Evolutionary conservation across 2,329 filamentous ascomycete genomes (phyloP).

Genomic region (Colletotrichum magnum): DNA sequence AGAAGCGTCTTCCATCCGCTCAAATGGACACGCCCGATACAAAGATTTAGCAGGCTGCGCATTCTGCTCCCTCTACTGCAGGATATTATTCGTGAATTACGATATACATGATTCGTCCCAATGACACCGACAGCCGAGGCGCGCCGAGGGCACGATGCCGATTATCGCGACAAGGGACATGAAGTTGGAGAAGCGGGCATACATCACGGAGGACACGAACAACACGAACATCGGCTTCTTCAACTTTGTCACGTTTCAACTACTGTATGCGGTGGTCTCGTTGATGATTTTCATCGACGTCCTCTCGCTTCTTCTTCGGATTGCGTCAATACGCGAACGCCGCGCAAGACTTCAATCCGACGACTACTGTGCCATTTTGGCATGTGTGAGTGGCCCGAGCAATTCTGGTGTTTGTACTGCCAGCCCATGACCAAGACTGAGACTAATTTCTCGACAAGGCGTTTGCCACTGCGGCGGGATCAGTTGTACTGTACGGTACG

Average conservation of each 20-base stretch:
- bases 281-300: conserved; percentile 17
- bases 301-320: conserved; percentile 6
- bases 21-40: too few species aligned
- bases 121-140: too few species aligned
- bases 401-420: background rate
- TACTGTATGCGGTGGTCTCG: conserved; percentile 16
- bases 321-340: conserved; percentile 19
- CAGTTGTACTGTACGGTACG: conserved; percentile 8
- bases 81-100: too few species aligned
- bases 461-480: conserved; percentile 5
- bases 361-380: conserved; percentile 23
- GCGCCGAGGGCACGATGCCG: too few species aligned
- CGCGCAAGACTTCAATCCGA: conserved; percentile 14
- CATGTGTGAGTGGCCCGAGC: conserved; percentile 1
- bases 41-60: too few species aligned
- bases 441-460: background rate
- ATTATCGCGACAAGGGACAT: too few species aligned
- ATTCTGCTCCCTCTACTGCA: too few species aligned
- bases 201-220: conserved; percentile 22
- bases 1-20: too few species aligned
- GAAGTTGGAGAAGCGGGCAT: conserved; percentile 7
- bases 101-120: too few species aligned
- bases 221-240: conserved; percentile 24
- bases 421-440: background rate
- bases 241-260: conserved; percentile 26